Evolutionary conservation across 2,329 filamentous ascomycete genomes (phyloP).

Genomic region (Paraphaeosphaeria minitans): DNA sequence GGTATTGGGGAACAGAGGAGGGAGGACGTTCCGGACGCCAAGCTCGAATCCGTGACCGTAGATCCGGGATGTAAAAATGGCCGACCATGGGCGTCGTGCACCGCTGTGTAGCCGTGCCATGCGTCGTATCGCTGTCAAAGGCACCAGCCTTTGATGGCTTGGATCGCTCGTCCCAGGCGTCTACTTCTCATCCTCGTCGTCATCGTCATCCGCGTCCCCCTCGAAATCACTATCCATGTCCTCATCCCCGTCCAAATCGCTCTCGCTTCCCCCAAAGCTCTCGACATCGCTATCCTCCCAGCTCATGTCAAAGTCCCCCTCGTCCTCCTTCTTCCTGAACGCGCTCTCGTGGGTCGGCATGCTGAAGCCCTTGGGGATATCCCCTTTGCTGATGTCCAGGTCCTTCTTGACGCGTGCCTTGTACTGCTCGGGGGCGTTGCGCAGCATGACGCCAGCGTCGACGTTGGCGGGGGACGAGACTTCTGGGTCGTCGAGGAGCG

Average conservation of each 20-base stretch:
- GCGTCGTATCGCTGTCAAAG: no score
- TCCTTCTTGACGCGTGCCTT: constrained; percentile 70
- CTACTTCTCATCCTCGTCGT: constrained; percentile 28
- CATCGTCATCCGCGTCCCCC: constrained; percentile 51
- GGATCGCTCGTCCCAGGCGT: constrained; percentile 13
- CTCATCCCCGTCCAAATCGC: constrained; percentile 63
- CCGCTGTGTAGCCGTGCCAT: no score
- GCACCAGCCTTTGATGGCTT: no score
- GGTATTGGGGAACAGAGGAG: no score
- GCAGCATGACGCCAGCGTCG: constrained; percentile 84
- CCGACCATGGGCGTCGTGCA: no score
- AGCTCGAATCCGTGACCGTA: no score
- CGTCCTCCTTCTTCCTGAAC: constrained; percentile 66
- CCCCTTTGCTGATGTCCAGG: constrained; percentile 73
- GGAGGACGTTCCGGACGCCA: no score
- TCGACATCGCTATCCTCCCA: constrained; percentile 58
- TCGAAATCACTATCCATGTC: constrained; percentile 64
- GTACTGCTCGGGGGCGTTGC: constrained; percentile 73
- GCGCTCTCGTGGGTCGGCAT: constrained; percentile 77
- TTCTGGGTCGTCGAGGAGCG: constrained; percentile 91
- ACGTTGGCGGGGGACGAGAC: constrained; percentile 94
- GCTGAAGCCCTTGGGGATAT: constrained; percentile 77
- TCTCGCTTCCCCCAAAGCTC: constrained; percentile 77
- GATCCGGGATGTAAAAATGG: no score
- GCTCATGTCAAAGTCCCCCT: constrained; percentile 63